Conservation (phyloP, 75 land plant species). For the Pinus taeda region DNA sequence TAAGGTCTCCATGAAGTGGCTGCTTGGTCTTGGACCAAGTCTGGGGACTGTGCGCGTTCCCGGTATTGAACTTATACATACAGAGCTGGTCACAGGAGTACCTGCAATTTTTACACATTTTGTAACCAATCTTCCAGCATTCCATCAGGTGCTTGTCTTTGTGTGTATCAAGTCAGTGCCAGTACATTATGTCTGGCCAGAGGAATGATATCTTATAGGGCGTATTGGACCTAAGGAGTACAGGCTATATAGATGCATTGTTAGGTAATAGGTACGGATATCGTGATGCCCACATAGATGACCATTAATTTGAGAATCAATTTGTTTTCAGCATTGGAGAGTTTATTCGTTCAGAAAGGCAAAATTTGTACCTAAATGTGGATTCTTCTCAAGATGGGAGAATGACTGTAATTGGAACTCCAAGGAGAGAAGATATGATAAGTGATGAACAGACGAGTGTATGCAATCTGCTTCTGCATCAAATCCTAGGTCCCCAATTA, state of each 20-base stretch:
- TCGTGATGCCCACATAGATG: slow-evolving; percentile 53
- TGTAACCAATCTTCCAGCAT: slow-evolving; percentile 80
- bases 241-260: slow-evolving; percentile 62
- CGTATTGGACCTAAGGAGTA: slow-evolving; percentile 67
- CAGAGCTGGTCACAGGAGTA: slow-evolving; percentile 65
- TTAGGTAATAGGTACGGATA: slow-evolving; percentile 48
- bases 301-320: slow-evolving; percentile 57
- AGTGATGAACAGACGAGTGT: slow-evolving; percentile 18
- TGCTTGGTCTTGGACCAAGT: slow-evolving; percentile 62
- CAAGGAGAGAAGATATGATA: slow-evolving; percentile 19
- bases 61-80: slow-evolving; percentile 73
- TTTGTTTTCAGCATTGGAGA: slow-evolving; percentile 58
- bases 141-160: slow-evolving; percentile 70
- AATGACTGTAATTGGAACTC: slow-evolving; percentile 54
- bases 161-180: slow-evolving; percentile 68
- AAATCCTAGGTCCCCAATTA: slow-evolving; percentile 7
- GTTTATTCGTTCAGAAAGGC: slow-evolving; percentile 36
- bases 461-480: slow-evolving; percentile 8
- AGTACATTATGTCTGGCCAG: slow-evolving; percentile 57
- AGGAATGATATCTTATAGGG: slow-evolving; percentile 62
- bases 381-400: slow-evolving; percentile 19
- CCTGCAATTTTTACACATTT: slow-evolving; percentile 82
- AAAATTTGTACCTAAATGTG: background rate
- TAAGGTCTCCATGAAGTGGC: slow-evolving; percentile 77
- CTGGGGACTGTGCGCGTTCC: slow-evolving; percentile 72